These are phyloP conservation scores for Ganoderma multipileum DNA, from an alignment of 1,284 basidiomycete species.

Conservation along the genomic window DNA sequence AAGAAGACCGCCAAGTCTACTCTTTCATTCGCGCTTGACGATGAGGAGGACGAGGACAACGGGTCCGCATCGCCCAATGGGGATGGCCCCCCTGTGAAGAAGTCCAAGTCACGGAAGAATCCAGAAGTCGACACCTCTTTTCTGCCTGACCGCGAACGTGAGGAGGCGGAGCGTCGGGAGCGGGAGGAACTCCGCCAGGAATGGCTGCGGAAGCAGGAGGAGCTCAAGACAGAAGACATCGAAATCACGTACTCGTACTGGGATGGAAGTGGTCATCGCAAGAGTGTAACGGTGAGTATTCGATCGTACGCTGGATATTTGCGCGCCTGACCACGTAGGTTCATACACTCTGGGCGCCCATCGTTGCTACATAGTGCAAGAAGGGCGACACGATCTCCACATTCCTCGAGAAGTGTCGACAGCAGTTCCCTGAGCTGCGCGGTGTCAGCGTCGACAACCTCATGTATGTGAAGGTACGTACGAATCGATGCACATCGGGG, in stretches of 20 bases:
- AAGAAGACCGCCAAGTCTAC: conserved; percentile 85
- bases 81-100: conserved; percentile 62
- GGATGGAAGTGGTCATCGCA: conserved; percentile 98
- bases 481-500: not conserved
- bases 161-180: conserved; percentile 89
- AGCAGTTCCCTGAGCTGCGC: conserved; percentile 92
- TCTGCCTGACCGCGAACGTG: conserved; percentile 94
- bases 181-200: conserved; percentile 90
- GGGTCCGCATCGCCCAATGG: conserved; percentile 46
- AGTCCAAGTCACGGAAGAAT: conserved; percentile 89
- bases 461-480: conserved; percentile 94
- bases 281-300: conserved; percentile 82
- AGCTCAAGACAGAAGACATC: conserved; percentile 88
- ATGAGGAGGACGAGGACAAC: conserved; percentile 61
- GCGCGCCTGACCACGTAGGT: conserved; percentile 39
- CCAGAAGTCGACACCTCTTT: conserved; percentile 98
- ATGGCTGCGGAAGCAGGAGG: conserved; percentile 91
- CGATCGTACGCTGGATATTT: conserved; percentile 3
- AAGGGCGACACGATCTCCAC: conserved; percentile 94
- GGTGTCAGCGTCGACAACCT: conserved; percentile 93
- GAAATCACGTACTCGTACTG: conserved; percentile 97
- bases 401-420: conserved; percentile 93
- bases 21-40: conserved; percentile 90
- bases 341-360: conserved; percentile 29
- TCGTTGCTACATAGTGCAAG: conserved; percentile 74